A percentile compares a stretch with the other conserved stretches of the same genome.
These are phyloP conservation scores for Spiraea crenata DNA, from an alignment of 331 rosid species.

Conservation along the genomic window DNA sequence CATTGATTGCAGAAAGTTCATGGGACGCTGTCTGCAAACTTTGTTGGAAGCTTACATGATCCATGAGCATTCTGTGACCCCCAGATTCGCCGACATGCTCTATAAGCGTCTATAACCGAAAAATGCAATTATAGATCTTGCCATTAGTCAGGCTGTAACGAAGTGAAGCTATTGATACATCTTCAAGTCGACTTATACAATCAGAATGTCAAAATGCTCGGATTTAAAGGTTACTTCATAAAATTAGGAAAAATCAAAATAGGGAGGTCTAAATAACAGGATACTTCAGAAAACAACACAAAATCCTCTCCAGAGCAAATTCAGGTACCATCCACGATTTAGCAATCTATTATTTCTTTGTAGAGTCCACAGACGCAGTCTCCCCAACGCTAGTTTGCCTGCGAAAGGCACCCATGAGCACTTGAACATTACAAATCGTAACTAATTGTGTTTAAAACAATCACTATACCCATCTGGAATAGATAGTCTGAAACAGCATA, in stretches of 20 bases:
- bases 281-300: background rate
- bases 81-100: no score
- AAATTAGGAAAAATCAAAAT: background rate
- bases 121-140: no score
- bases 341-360: slow-evolving; percentile 14
- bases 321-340: slow-evolving; percentile 7
- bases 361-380: slow-evolving; percentile 6
- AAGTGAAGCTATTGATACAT: background rate
- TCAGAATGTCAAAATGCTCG: background rate
- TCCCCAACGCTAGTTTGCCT: slow-evolving; percentile 26
- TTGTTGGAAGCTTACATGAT: no score
- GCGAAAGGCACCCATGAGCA: slow-evolving; percentile 9
- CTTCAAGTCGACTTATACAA: background rate
- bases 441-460: background rate
- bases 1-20: no score
- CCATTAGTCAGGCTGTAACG: background rate
- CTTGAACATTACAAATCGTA: background rate
- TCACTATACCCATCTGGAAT: background rate
- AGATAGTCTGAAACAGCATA: background rate
- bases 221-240: background rate
- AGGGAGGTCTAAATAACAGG: background rate
- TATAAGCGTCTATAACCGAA: no score
- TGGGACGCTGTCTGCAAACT: no score
- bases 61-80: no score
- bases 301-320: background rate